Base-by-base conservation (phyloP, 192 early-diverging fungal genomes). In the Coemansia sp. region DNA sequence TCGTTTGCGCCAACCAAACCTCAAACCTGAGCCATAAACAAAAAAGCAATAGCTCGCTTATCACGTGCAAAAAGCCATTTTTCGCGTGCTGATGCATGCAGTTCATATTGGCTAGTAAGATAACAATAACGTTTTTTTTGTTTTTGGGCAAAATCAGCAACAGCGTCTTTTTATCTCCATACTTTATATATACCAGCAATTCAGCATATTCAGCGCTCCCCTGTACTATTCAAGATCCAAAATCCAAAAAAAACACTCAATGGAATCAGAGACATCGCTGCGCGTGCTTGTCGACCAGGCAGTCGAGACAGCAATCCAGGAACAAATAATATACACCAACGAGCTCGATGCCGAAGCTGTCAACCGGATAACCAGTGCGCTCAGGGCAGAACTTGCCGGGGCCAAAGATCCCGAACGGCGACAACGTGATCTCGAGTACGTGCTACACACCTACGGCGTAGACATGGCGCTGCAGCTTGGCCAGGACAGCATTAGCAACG, bases 351-450 rank as follows among this genome's bases (percentile, higher is more conserved):
- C 42, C 16, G 12, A 8, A 3, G 67, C 42, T 2, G 52, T 70
- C 34, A 55, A 17, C 59, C 22, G 25, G 25, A 36, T 17, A 61
- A 32, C 6, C 33, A 18, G 34, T 17, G 33, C 6, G 28, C 60
- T 63, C 48, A 2, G 7, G 4, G 33, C 48, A 10, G 49, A 38
- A 25, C 48, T 36, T 25, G 20, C 12, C 5, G n/a, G 31, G 29
- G n/a, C 18, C 60, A 40, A 10, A 16, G 62, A 55, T 8, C 20
- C 33, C 1, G 31, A 40, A 3, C 34, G 36, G 5, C 45, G 31
- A 1, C 50, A 69, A 22, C 49, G 67, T 7, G 61, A 68, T 52
- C 17, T 82, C 6, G 79, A 82, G 22, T 76, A 76, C 55, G 57
- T 59, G 7, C 38, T 76, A 12, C 73, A 76, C 61, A 68, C 64